These are phyloP conservation scores for Pythium inflatum DNA, from an alignment of 352 stramenopile species.

Conservation along the genomic window DNA sequence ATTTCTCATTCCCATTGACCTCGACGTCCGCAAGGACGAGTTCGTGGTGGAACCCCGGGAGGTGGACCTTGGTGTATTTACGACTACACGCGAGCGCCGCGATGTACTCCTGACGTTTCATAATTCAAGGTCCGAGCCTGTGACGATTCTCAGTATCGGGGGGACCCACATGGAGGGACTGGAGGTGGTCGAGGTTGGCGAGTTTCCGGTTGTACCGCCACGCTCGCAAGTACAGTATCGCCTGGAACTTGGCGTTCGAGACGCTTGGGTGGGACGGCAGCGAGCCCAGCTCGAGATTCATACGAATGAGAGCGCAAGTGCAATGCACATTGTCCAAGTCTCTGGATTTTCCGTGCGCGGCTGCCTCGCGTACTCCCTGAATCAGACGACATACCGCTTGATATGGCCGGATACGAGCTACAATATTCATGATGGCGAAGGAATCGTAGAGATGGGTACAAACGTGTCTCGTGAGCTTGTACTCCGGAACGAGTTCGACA, in stretches of 20 bases:
- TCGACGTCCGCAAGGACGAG: conserved; percentile 16
- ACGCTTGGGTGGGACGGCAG: conserved; percentile 3
- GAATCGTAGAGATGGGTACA: not conserved
- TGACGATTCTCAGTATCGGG: conserved; percentile 46
- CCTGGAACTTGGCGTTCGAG: conserved; percentile 37
- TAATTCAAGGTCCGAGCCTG: conserved; percentile 44
- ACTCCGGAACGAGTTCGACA: conserved; percentile 33
- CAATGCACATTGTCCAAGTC: too few relatives aligned
- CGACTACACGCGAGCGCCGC: conserved; percentile 11
- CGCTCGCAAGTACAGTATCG: conserved; percentile 39
- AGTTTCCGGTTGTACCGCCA: conserved; percentile 38
- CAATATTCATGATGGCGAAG: not conserved
- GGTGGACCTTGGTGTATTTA: conserved; percentile 27
- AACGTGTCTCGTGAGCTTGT: not conserved
- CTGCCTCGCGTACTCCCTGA: conserved; percentile 15
- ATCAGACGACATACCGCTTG: not conserved
- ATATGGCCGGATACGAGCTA: not conserved
- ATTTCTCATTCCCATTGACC: conserved; percentile 13
- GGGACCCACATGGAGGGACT: conserved; percentile 37
- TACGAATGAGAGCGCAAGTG: conserved; percentile 44
- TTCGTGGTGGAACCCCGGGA: conserved; percentile 17
- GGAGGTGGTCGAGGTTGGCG: conserved; percentile 36
- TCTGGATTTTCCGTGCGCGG: conserved; percentile 22
- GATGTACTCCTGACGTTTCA: conserved; percentile 25
- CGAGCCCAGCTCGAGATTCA: conserved; percentile 36